A percentile compares a stretch with the other conserved stretches of the same genome.
phyloP scores from a whole-genome alignment of 306 rosid genomes.

The Cicer arietinum region DNA sequence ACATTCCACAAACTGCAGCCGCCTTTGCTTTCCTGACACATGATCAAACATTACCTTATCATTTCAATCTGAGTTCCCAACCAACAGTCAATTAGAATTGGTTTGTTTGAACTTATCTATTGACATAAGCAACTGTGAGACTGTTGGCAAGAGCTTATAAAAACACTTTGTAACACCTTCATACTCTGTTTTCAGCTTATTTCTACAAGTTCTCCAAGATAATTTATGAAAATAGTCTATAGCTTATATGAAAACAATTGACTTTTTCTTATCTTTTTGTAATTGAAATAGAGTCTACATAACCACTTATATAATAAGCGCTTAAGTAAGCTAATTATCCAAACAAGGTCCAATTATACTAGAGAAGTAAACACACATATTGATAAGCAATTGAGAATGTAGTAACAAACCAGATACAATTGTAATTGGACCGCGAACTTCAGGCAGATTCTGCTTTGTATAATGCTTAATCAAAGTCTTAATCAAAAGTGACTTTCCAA shows the following conservation, averaged over 20 bases:
- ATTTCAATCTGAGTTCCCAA: background rate
- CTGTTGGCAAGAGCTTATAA: too few species aligned
- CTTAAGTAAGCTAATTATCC: background rate
- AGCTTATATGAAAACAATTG: too few species aligned
- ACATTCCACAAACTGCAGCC: conserved; percentile 92
- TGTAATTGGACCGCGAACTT: conserved; percentile 89
- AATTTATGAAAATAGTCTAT: background rate
- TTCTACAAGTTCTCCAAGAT: background rate
- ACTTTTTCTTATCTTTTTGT: too few species aligned
- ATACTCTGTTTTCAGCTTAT: background rate
- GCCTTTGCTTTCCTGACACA: conserved; percentile 85
- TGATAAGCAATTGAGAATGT: background rate
- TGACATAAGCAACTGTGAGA: too few species aligned
- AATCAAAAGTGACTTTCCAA: conserved; percentile 89
- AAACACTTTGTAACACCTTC: too few species aligned
- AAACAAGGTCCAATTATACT: background rate
- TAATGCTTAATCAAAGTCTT: conserved; percentile 84
- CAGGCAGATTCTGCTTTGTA: conserved; percentile 82
- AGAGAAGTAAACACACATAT: background rate
- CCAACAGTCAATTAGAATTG: background rate
- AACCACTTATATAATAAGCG: too few species aligned
- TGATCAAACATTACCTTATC: conserved; percentile 37
- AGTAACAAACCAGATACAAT: conserved; percentile 76
- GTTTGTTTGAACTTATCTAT: background rate
- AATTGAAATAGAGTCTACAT: too few species aligned